A percentile compares a stretch with the other conserved stretches of the same genome.
Evolutionary conservation across 768 basidiomycete species (phyloP).

Genomic region (Suillus subluteus): DNA sequence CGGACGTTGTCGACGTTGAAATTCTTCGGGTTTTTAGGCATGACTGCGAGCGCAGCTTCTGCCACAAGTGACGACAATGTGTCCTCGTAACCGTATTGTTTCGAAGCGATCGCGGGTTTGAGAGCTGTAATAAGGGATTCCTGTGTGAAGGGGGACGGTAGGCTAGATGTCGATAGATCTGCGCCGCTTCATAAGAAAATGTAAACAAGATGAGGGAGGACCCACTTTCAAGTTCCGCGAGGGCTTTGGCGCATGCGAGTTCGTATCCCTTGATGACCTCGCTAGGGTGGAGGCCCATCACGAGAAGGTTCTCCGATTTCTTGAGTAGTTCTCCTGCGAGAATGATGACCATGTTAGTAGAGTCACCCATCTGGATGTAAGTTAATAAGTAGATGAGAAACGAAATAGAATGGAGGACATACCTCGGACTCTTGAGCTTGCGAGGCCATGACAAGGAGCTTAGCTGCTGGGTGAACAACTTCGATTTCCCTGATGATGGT

Average conservation of each 20-base stretch:
- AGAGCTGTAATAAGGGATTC: slow-evolving; percentile 73
- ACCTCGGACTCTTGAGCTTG: slow-evolving; percentile 97
- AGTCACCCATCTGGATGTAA: slow-evolving; percentile 85
- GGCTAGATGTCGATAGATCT: slow-evolving; percentile 73
- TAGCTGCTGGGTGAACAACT: slow-evolving; percentile 97
- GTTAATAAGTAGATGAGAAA: slow-evolving; percentile 15
- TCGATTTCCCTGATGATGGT: slow-evolving; percentile 98
- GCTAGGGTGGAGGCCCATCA: slow-evolving; percentile 97
- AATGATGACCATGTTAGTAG: slow-evolving; percentile 94
- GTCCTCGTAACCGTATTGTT: slow-evolving; percentile 95
- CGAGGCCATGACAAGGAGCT: slow-evolving; percentile 98
- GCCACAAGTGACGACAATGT: slow-evolving; percentile 81
- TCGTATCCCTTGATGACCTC: slow-evolving; percentile 97
- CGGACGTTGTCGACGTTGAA: slow-evolving; percentile 99
- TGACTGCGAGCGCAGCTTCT: slow-evolving; percentile 89
- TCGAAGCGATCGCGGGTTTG: slow-evolving; percentile 92
- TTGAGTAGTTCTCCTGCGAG: slow-evolving; percentile 94
- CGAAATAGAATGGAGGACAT: slow-evolving; percentile 23
- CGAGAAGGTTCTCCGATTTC: slow-evolving; percentile 86
- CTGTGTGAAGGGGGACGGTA: slow-evolving; percentile 75
- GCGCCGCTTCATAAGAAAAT: slow-evolving; percentile 15
- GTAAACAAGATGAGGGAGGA: slow-evolving; percentile 26
- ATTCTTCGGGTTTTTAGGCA: slow-evolving; percentile 85
- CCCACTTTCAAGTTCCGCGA: slow-evolving; percentile 90
- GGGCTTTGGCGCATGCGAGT: slow-evolving; percentile 80